These are phyloP conservation scores for Kodamaea kakaduensis DNA, from an alignment of 805 yeast genomes.

Conservation along the genomic window DNA sequence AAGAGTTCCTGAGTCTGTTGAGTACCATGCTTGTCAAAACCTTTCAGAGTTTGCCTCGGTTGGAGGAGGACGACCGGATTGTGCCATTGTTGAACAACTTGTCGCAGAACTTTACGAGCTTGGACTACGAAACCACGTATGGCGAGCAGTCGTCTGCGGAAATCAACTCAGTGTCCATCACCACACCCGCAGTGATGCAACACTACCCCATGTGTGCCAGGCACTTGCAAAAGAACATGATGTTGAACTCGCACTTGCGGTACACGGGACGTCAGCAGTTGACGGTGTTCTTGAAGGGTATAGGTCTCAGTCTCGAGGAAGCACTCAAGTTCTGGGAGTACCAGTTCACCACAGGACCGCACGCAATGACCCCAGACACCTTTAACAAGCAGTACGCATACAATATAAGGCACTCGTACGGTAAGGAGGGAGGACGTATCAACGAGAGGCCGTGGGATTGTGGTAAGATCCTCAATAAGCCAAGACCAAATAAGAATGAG, in stretches of 20 bases:
- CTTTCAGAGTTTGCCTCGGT: conserved; percentile 70
- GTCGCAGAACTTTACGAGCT: conserved; percentile 46
- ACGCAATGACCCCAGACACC: conserved; percentile 58
- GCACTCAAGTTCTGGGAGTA: conserved; percentile 80
- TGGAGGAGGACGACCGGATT: conserved; percentile 89
- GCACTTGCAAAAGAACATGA: conserved; percentile 59
- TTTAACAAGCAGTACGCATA: conserved; percentile 87
- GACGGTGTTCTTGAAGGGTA: conserved; percentile 79
- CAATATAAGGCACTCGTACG: conserved; percentile 85
- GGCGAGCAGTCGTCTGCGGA: conserved; percentile 23
- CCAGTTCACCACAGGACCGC: conserved; percentile 57
- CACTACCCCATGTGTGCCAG: conserved; percentile 84
- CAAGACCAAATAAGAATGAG: conserved; percentile 65
- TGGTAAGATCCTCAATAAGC: conserved; percentile 66
- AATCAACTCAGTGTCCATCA: conserved; percentile 60
- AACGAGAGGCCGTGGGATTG: conserved; percentile 88
- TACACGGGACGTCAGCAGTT: conserved; percentile 84
- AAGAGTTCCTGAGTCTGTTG: conserved; percentile 60
- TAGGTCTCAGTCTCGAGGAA: conserved; percentile 84
- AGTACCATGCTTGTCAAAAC: conserved; percentile 55
- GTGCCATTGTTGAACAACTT: conserved; percentile 79
- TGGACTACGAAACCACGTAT: conserved; percentile 48
- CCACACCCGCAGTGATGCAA: conserved; percentile 47
- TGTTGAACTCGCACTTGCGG: conserved; percentile 65
- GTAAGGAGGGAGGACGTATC: conserved; percentile 84